Evolutionary conservation across 1,139 yeast genomes (phyloP).

Genomic region (Pichia inconspicua): DNA sequence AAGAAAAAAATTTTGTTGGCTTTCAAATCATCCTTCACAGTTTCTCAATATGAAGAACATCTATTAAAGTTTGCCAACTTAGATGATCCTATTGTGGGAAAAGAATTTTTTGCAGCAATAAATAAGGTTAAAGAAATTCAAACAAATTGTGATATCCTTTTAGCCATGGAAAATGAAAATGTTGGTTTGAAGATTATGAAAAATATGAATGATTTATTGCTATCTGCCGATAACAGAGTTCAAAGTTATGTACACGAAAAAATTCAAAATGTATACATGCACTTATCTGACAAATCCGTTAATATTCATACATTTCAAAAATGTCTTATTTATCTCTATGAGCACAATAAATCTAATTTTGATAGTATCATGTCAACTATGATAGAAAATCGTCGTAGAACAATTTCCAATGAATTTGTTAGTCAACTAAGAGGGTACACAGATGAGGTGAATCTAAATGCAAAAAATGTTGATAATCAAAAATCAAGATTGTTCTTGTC

Average conservation of each 20-base stretch:
- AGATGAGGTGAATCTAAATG: conserved; percentile 15
- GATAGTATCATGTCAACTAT: conserved; percentile 49
- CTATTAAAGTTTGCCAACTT: conserved; percentile 28
- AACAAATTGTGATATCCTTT: conserved; percentile 58
- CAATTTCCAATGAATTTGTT: conserved; percentile 50
- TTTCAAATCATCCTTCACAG: conserved; percentile 58
- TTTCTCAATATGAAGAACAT: conserved; percentile 67
- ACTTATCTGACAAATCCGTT: conserved; percentile 8
- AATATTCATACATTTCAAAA: conserved; percentile 20
- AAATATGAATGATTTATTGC: conserved; percentile 46
- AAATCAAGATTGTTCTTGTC: conserved; percentile 47
- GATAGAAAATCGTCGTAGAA: conserved; percentile 50
- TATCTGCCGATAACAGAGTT: conserved; percentile 46
- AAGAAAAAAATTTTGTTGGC: conserved; percentile 50
- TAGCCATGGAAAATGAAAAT: conserved; percentile 61
- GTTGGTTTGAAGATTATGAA: conserved; percentile 66
- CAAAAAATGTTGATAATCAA: background rate
- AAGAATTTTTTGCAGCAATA: conserved; percentile 56
- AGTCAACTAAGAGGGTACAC: conserved; percentile 40
- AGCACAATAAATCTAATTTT: conserved; percentile 32
- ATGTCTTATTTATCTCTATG: conserved; percentile 24
- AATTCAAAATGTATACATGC: conserved; percentile 21
- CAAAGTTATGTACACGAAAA: conserved; percentile 29
- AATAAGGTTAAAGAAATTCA: conserved; percentile 57
- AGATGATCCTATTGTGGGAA: conserved; percentile 37